phyloP scores from a whole-genome alignment of 768 basidiomycete genomes.

The Kwoniella mangroviensis region DNA sequence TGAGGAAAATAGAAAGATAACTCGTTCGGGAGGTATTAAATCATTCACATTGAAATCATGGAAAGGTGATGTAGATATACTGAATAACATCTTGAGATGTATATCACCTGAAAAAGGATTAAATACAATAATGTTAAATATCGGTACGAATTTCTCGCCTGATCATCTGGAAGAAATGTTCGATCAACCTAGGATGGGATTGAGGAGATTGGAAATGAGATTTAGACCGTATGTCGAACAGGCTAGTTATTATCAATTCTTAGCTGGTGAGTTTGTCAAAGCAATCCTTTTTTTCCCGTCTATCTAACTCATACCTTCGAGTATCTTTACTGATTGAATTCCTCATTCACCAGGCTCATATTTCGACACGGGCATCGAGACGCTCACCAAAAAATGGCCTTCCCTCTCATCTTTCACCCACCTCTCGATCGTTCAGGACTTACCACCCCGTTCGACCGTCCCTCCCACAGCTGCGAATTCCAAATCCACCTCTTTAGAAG shows the following conservation, averaged over 20 bases:
- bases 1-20: background rate
- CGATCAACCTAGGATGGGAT: constrained; percentile 60
- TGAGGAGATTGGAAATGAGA: constrained; percentile 68
- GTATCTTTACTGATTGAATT: background rate
- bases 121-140: constrained; percentile 64
- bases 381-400: constrained; percentile 69
- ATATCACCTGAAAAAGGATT: constrained; percentile 62
- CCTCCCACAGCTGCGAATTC: constrained; percentile 36
- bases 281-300: too few relatives aligned
- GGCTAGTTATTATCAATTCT: constrained; percentile 80
- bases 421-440: constrained; percentile 59
- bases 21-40: background rate
- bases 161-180: constrained; percentile 79
- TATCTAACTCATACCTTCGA: background rate
- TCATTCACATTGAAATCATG: constrained; percentile 61
- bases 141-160: constrained; percentile 80
- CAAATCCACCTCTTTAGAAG: constrained; percentile 25
- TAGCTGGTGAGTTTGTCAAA: constrained; percentile 63
- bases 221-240: constrained; percentile 81
- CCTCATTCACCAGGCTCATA: constrained; percentile 68
- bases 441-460: constrained; percentile 54
- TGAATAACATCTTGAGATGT: constrained; percentile 70
- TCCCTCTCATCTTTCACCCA: constrained; percentile 50
- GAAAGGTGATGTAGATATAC: constrained; percentile 74
- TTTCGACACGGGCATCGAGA: constrained; percentile 73